Conservation (phyloP, 1,284 basidiomycete genomes). For the Rhodotorula sp. region DNA sequence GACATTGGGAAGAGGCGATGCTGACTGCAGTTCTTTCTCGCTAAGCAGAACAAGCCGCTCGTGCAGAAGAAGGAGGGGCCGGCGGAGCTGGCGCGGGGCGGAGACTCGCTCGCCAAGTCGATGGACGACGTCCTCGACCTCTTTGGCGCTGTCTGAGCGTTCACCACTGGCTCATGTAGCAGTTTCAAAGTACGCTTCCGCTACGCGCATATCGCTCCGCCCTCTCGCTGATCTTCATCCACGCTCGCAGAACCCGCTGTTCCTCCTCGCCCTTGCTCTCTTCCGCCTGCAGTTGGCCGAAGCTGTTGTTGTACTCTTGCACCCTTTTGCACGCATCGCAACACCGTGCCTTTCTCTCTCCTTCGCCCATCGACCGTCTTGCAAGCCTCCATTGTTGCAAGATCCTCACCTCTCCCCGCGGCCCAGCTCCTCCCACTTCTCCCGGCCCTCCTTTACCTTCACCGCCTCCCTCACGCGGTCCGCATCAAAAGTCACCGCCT, state of each 20-base stretch:
- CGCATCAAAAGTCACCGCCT: neutral
- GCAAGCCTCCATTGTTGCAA: too few species aligned
- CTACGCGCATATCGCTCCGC: too few species aligned
- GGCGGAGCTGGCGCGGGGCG: constrained; percentile 5
- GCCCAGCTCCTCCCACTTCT: neutral
- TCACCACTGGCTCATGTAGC: neutral
- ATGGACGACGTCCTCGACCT: constrained; percentile 14
- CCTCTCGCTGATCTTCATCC: too few species aligned
- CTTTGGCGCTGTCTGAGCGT: constrained; percentile 4
- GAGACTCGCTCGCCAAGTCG: constrained; percentile 12
- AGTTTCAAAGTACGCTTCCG: too few species aligned
- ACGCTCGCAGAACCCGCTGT: neutral
- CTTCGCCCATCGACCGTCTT: too few species aligned
- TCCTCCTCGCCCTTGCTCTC: neutral
- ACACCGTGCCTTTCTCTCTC: neutral
- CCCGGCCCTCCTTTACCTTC: too few species aligned
- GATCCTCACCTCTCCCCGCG: too few species aligned
- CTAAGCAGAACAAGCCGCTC: neutral
- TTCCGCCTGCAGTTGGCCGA: neutral
- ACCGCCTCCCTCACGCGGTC: neutral
- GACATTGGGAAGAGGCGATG: neutral
- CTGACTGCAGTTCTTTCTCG: neutral
- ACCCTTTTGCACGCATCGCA: neutral
- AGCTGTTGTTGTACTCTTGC: neutral
- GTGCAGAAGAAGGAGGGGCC: constrained; percentile 23